phyloP scores from a whole-genome alignment of 176 grass and related monocot genomes.

The Chrysopogon serrulatus region DNA sequence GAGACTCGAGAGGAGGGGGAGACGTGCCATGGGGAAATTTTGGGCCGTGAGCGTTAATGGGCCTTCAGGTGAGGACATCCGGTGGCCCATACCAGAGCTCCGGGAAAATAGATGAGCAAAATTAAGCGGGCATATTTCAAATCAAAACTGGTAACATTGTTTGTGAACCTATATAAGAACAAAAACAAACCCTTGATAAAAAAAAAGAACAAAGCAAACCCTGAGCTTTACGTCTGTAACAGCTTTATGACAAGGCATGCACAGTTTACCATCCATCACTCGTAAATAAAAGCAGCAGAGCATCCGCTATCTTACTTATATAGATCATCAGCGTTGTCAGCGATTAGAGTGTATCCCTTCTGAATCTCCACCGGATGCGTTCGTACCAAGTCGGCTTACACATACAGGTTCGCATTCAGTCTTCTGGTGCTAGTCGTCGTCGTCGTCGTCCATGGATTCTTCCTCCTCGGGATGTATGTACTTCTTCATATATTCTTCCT shows the following conservation, averaged over 20 bases:
- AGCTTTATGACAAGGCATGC: not conserved
- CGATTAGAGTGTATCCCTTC: not conserved
- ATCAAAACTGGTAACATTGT: no score
- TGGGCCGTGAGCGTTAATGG: no score
- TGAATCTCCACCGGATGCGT: not conserved
- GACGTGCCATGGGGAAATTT: no score
- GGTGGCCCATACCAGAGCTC: no score
- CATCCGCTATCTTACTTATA: not conserved
- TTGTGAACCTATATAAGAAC: no score
- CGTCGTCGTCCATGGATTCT: constrained; percentile 16
- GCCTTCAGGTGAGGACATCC: no score
- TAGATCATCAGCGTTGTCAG: not conserved
- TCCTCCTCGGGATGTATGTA: constrained; percentile 49
- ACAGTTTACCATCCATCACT: not conserved
- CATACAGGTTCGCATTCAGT: not conserved
- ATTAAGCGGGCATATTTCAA: no score
- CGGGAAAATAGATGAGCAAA: no score
- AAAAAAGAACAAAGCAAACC: not conserved
- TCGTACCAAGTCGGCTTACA: not conserved
- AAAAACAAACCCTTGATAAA: no score
- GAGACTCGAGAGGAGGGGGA: no score
- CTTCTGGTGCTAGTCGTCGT: constrained; percentile 9
- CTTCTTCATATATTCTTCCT: constrained; percentile 75
- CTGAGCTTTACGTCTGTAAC: not conserved
- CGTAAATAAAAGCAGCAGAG: not conserved